Conservation (phyloP, 2,329 filamentous ascomycete species). For the Penicillium hordei region DNA sequence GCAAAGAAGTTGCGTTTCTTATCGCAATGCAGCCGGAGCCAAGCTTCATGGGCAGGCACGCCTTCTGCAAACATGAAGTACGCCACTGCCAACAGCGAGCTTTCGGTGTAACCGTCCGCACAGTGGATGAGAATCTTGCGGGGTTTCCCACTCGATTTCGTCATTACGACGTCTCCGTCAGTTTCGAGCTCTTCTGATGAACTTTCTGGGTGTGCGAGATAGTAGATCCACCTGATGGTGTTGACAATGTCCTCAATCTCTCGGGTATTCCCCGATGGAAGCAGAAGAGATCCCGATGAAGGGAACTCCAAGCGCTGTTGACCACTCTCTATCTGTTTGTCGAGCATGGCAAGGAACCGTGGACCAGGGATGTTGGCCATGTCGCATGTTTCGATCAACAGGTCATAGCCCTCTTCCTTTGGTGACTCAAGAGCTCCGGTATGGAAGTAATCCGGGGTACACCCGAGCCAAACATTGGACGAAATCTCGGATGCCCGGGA, state of each 20-base stretch:
- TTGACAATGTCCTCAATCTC: slow-evolving; percentile 84
- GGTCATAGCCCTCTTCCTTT: slow-evolving; percentile 65
- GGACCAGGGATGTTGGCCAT: slow-evolving; percentile 73
- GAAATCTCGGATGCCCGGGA: slow-evolving; percentile 85
- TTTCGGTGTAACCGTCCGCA: slow-evolving; percentile 94
- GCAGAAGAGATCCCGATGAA: slow-evolving; percentile 87
- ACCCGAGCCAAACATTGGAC: slow-evolving; percentile 85
- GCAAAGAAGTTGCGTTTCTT: slow-evolving; percentile 93
- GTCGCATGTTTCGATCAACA: slow-evolving; percentile 87
- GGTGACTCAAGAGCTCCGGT: slow-evolving; percentile 38
- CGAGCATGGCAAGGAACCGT: slow-evolving; percentile 62
- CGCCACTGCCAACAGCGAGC: slow-evolving; percentile 80
- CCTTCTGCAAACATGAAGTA: slow-evolving; percentile 94
- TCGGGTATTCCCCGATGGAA: slow-evolving; percentile 76
- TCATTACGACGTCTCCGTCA: slow-evolving; percentile 60
- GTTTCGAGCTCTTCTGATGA: slow-evolving; percentile 44
- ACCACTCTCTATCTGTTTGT: slow-evolving; percentile 54
- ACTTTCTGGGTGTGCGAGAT: slow-evolving; percentile 66
- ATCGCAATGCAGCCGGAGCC: slow-evolving; percentile 78
- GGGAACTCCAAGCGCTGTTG: slow-evolving; percentile 75
- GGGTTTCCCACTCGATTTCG: slow-evolving; percentile 42
- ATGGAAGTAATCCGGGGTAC: slow-evolving; percentile 70
- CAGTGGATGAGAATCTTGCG: slow-evolving; percentile 86
- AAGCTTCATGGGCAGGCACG: slow-evolving; percentile 75
- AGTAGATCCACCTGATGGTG: slow-evolving; percentile 86